Evolutionary conservation across 495 filamentous ascomycete species (phyloP).

Genomic region (Thozetella sp.): DNA sequence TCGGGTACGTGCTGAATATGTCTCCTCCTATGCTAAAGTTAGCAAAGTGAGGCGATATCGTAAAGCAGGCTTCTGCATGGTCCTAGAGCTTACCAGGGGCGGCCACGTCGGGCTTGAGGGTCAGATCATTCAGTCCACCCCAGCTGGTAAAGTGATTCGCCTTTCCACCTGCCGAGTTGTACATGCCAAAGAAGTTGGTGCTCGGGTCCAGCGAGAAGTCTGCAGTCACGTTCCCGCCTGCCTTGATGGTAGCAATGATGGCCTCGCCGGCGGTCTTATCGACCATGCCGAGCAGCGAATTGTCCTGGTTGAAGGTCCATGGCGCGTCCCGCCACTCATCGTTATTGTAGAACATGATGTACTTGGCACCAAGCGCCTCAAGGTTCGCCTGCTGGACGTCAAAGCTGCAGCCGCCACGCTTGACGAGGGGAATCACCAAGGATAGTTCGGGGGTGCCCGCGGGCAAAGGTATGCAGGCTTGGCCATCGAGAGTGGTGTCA

Average conservation of each 20-base stretch:
- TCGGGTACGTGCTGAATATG: conserved; percentile 44
- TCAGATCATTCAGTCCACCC: conserved; percentile 37
- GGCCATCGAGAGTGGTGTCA: neutral
- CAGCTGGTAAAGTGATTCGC: conserved; percentile 39
- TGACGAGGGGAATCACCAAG: neutral
- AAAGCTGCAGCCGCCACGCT: neutral
- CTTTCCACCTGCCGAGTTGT: conserved; percentile 15
- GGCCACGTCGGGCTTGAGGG: conserved; percentile 41
- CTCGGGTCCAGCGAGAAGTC: conserved; percentile 20
- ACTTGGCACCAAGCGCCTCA: neutral
- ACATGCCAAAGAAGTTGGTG: conserved; percentile 3
- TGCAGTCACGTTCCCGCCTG: conserved; percentile 21
- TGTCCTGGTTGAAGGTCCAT: neutral
- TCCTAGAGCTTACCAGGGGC: too few relatives aligned
- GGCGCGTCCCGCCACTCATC: conserved; percentile 4
- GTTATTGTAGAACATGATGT: conserved; percentile 10
- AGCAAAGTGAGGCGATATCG: too few relatives aligned
- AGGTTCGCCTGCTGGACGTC: neutral
- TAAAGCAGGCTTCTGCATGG: too few relatives aligned
- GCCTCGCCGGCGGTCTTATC: conserved; percentile 26
- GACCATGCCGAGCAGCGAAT: conserved; percentile 23
- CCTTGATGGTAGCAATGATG: conserved; percentile 25
- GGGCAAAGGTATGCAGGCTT: neutral
- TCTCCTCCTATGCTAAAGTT: too few relatives aligned
- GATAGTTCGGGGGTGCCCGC: neutral